Conservation (phyloP, 331 rosid species). For the Malus hybrid region DNA sequence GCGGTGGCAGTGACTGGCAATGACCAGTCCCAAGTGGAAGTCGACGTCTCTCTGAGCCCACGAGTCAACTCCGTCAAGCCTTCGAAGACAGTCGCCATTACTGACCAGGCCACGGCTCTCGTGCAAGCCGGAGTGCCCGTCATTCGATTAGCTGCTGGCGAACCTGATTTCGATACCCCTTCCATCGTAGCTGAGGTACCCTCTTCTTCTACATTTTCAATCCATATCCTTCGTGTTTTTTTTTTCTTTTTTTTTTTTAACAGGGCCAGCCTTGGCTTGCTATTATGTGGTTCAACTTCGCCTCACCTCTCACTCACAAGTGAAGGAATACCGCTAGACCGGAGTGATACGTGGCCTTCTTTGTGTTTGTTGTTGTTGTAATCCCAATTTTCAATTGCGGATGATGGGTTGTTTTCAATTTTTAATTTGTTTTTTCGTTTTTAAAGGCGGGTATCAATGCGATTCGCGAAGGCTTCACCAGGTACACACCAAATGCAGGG, state of each 20-base stretch:
- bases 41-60: conserved; percentile 61
- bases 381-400: no score
- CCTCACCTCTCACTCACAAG: no score
- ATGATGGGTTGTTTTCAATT: no score
- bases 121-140: conserved; percentile 73
- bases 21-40: conserved; percentile 9
- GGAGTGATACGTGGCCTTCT: no score
- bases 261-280: no score
- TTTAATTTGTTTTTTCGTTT: not conserved
- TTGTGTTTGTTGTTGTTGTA: no score
- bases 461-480: conserved; percentile 69
- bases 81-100: conserved; percentile 58
- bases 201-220: not conserved
- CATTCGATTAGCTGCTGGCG: conserved; percentile 16
- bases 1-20: conserved; percentile 16
- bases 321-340: no score
- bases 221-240: no score
- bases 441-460: conserved; percentile 77
- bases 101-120: conserved; percentile 75
- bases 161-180: conserved; percentile 33
- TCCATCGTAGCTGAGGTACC: conserved; percentile 50
- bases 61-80: conserved; percentile 72
- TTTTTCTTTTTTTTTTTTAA: no score
- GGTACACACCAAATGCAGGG: conserved; percentile 81
- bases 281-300: no score